Conservation (phyloP, 1,284 basidiomycete species). For the Chondrostereum purpureum region DNA sequence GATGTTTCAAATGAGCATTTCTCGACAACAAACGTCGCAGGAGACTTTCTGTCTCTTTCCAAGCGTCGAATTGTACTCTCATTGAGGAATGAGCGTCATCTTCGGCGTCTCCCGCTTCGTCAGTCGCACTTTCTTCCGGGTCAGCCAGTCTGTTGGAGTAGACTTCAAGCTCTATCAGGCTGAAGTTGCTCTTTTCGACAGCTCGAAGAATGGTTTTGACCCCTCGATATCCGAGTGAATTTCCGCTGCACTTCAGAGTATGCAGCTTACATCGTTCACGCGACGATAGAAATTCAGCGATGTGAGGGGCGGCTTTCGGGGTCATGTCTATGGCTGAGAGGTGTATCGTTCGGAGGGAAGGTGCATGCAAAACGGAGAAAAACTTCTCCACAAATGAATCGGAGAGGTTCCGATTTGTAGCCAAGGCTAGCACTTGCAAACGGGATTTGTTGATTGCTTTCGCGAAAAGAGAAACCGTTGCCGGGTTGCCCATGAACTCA, state of each 20-base stretch:
- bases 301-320: constrained; percentile 30
- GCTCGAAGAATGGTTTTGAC: constrained; percentile 40
- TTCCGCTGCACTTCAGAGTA: constrained; percentile 50
- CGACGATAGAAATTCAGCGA: constrained; percentile 48
- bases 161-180: constrained; percentile 42
- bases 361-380: constrained; percentile 39
- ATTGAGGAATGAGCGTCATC: constrained; percentile 10
- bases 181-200: constrained; percentile 42
- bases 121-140: constrained; percentile 11
- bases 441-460: constrained; percentile 42
- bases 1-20: constrained; percentile 41
- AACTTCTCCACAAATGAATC: constrained; percentile 48
- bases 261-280: constrained; percentile 42
- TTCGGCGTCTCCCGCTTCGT: constrained; percentile 22
- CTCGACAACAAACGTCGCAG: constrained; percentile 36
- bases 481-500: constrained; percentile 30
- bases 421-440: constrained; percentile 38
- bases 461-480: constrained; percentile 30
- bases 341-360: constrained; percentile 46
- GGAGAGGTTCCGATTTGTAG: constrained; percentile 33
- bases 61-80: constrained; percentile 15
- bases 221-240: constrained; percentile 40
- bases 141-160: constrained; percentile 37
- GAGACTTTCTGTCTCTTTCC: constrained; percentile 32
- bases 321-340: constrained; percentile 50